phyloP scores from a whole-genome alignment of 202 grass and related monocot species.

The Eragrostis tef region DNA sequence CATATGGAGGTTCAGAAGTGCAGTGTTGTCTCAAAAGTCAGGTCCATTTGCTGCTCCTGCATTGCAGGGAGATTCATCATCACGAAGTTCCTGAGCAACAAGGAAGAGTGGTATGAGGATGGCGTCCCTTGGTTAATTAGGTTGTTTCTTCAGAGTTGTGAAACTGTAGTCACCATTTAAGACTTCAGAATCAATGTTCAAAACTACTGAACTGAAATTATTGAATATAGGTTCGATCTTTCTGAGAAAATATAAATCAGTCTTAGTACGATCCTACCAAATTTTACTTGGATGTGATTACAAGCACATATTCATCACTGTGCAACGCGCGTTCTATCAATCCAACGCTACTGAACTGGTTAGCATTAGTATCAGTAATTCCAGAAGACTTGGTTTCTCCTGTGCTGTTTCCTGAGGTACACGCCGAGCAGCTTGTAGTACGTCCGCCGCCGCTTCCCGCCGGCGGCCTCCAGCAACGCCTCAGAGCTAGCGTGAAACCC shows the following conservation, averaged over 20 bases:
- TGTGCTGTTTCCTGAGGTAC: constrained; percentile 68
- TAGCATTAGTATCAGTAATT: constrained; percentile 71
- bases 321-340: background rate
- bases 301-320: constrained; percentile 28
- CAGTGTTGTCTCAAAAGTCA: constrained; percentile 67
- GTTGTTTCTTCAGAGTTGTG: background rate
- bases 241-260: background rate
- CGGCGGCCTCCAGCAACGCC: constrained; percentile 56
- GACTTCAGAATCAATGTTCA: background rate
- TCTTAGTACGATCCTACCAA: background rate
- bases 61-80: constrained; percentile 89
- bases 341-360: constrained; percentile 2
- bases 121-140: constrained; percentile 40
- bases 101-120: constrained; percentile 55
- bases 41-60: constrained; percentile 69
- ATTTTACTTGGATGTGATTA: background rate
- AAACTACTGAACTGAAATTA: no score
- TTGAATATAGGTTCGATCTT: no score
- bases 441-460: constrained; percentile 54
- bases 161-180: constrained; percentile 14
- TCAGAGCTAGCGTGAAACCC: constrained; percentile 81
- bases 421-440: constrained; percentile 66
- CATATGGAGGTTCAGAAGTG: constrained; percentile 65
- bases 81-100: constrained; percentile 58
- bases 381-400: constrained; percentile 88